Conservation (phyloP, 345 rosid genomes). For the Boechera divaricarpa region DNA sequence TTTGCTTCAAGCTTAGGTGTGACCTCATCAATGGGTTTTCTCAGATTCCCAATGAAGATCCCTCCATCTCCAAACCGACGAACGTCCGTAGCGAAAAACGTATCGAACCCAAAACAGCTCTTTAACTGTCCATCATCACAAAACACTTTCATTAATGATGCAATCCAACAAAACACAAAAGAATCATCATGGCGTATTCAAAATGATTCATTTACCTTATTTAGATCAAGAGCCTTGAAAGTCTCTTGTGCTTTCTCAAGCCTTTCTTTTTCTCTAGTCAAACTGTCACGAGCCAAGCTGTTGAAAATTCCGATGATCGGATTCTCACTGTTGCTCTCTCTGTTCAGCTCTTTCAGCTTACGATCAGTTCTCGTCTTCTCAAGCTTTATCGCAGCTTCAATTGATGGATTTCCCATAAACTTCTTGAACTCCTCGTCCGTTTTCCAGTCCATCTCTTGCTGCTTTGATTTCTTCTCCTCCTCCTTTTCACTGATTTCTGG, state of each 20-base stretch:
- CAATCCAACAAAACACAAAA: conserved; percentile 23
- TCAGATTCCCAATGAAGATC: conserved; percentile 81
- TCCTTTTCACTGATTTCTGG: conserved; percentile 40
- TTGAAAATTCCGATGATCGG: conserved; percentile 62
- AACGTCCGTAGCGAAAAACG: conserved; percentile 88
- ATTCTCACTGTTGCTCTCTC: conserved; percentile 55
- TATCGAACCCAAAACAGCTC: conserved; percentile 86
- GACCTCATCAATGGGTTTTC: conserved; percentile 80
- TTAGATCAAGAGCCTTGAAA: conserved; percentile 92
- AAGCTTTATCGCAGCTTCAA: conserved; percentile 93
- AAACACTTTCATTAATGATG: conserved; percentile 7
- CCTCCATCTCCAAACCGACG: conserved; percentile 98
- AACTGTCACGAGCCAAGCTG: conserved; percentile 61
- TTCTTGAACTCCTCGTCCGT: conserved; percentile 92
- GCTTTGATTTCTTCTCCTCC: conserved; percentile 52
- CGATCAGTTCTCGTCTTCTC: conserved; percentile 95
- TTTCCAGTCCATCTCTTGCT: conserved; percentile 94
- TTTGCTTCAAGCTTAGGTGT: conserved; percentile 82
- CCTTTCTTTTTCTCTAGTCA: conserved; percentile 77
- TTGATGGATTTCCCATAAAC: conserved; percentile 95
- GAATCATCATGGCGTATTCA: background rate
- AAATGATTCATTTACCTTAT: conserved; percentile 57
- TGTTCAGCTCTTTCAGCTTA: conserved; percentile 82
- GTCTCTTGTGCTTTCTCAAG: conserved; percentile 86
- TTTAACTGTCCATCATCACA: conserved; percentile 67